Evolutionary conservation across 1,139 yeast species (phyloP).

Genomic region (Sugiyamaella pinicola): DNA sequence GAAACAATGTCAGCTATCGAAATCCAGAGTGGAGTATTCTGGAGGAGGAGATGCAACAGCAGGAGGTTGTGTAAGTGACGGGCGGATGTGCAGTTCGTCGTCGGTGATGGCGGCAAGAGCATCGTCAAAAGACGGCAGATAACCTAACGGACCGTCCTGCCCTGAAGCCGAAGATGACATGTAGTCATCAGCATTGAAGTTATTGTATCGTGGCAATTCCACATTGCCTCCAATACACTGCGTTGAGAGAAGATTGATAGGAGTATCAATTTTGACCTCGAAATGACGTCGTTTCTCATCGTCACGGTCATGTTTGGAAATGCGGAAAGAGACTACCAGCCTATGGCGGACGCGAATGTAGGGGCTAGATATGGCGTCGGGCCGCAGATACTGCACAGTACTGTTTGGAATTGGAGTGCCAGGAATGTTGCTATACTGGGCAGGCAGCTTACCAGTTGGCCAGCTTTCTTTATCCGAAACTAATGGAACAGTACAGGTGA

Average conservation of each 20-base stretch:
- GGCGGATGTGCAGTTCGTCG: conserved; percentile 21
- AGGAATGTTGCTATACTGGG: conserved; percentile 28
- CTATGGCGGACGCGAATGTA: conserved; percentile 75
- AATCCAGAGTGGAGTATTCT: conserved; percentile 24
- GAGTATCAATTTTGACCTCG: conserved; percentile 88
- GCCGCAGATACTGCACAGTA: conserved; percentile 46
- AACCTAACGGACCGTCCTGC: neutral
- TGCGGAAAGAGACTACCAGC: conserved; percentile 74
- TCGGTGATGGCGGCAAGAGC: conserved; percentile 31
- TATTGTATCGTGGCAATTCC: conserved; percentile 65
- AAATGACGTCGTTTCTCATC: conserved; percentile 70
- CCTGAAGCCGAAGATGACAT: neutral
- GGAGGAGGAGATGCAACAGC: conserved; percentile 29
- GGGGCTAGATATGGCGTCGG: conserved; percentile 68
- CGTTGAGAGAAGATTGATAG: conserved; percentile 69
- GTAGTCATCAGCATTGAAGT: conserved; percentile 5
- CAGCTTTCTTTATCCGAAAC: conserved; percentile 30
- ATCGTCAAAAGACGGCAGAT: conserved; percentile 40
- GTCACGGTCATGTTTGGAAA: conserved; percentile 63
- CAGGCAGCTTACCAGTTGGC: conserved; percentile 23
- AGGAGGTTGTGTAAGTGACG: conserved; percentile 5
- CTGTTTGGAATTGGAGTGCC: conserved; percentile 20
- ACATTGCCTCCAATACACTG: conserved; percentile 68
- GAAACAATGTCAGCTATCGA: conserved; percentile 1
- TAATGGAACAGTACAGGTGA: conserved; percentile 32